Base-by-base conservation (phyloP, 2,329 filamentous ascomycete genomes). In the Colletotrichum noveboracense region DNA sequence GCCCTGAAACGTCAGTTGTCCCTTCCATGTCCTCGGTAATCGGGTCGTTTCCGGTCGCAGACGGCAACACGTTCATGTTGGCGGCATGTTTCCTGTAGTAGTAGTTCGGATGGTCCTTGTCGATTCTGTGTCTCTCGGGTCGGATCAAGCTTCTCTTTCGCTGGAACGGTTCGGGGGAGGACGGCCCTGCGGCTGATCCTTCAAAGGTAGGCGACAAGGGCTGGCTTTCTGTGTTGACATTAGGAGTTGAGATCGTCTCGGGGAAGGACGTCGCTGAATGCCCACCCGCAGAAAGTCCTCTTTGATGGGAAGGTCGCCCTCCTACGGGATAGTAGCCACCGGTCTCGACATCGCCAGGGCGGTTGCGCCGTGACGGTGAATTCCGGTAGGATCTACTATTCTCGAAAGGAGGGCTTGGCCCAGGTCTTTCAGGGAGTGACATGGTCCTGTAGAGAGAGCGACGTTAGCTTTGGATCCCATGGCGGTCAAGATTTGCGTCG, bases 21-120 rank as follows among this genome's bases (percentile, higher is more conserved):
- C 89, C 93, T 72, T 94, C 94, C 24, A 94, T 85, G 75, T 95
- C 94, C 84, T 98, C 96, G 70, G 94, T 85, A 68, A 98, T 92
- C 4, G 96, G 95, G 80, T 98, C 96, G 80, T 98, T 94, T 76
- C 97, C 97, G 0, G 97, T 98, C 8, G 95, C 94, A 1, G 97
- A 98, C 1, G 97, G 97, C 78, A 95, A 89, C 7, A 96, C 94
- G 71, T 93, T 90, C 96, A 99, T 98, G 78, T 96, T 94, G 80
- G 96, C 94, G 12, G 97, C 96, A 91, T 98, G 96, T 83, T 98
- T 94, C 79, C 95, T 93, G 85, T 99, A 99, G 86, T 98, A 91
- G 82, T 98, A 99, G 84, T 98, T 97, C 16, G 96, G 96, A 83
- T 98, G 96, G 79, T 96, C 94, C 78, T 90, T 93, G 79, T 96